These are phyloP conservation scores for Aspergillus sp. DNA, from an alignment of 2,329 filamentous ascomycete species.

Conservation along the genomic window DNA sequence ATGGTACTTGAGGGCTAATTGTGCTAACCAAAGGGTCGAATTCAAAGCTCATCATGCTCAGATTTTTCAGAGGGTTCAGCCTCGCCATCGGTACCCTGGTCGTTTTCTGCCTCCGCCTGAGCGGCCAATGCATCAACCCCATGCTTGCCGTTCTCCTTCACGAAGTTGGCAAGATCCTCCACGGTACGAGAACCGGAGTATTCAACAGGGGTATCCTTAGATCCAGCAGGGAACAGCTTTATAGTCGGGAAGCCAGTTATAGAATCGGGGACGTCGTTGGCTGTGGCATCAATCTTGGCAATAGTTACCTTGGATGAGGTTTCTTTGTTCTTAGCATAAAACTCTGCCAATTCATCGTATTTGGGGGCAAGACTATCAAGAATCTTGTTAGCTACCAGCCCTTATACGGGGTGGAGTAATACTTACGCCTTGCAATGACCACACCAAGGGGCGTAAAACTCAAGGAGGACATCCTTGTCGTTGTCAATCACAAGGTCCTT, in stretches of 20 bases:
- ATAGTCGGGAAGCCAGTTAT: conserved; percentile 98
- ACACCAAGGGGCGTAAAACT: conserved; percentile 94
- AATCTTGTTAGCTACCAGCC: conserved; percentile 6
- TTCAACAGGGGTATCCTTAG: conserved; percentile 79
- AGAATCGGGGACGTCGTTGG: conserved; percentile 95
- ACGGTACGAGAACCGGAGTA: conserved; percentile 86
- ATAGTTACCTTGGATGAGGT: conserved; percentile 61
- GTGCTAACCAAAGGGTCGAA: conserved; percentile 8
- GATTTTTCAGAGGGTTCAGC: conserved; percentile 25
- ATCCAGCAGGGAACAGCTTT: conserved; percentile 92
- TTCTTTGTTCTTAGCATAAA: conserved; percentile 53
- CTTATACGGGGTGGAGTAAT: background rate
- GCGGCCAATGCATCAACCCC: conserved; percentile 66
- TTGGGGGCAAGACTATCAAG: conserved; percentile 59
- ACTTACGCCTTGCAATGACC: conserved; percentile 67
- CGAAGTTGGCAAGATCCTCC: conserved; percentile 87
- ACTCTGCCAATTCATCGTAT: conserved; percentile 63
- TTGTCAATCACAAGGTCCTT: conserved; percentile 87
- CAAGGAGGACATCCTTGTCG: conserved; percentile 92
- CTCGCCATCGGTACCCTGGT: conserved; percentile 20
- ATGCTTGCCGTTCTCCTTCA: conserved; percentile 93
- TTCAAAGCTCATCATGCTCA: conserved; percentile 43
- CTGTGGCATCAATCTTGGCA: conserved; percentile 92
- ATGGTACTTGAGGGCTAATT: conserved; percentile 1
- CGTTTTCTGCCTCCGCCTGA: conserved; percentile 48